A percentile compares a stretch with the other conserved stretches of the same genome.
Conservation (phyloP, 106 monocot species). For the Posidonia australis region DNA sequence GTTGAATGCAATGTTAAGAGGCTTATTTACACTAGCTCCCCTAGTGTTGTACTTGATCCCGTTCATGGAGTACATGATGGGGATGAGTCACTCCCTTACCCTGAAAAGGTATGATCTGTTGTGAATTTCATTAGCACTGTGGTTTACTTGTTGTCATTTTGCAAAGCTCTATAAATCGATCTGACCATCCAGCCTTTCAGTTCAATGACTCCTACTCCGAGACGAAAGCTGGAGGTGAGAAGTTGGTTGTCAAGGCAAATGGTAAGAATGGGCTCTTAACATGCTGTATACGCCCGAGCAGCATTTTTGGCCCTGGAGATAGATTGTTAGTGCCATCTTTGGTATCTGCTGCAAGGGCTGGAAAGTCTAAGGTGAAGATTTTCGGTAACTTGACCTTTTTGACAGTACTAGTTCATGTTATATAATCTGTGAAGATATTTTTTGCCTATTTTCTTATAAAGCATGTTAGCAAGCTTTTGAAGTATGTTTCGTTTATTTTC, state of each 20-base stretch:
- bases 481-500: not conserved
- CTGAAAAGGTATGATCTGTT: conserved; percentile 41
- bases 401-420: not conserved
- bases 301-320: conserved; percentile 98
- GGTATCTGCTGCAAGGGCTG: conserved; percentile 77
- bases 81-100: conserved; percentile 70
- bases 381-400: too few species aligned
- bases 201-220: conserved; percentile 98
- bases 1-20: conserved; percentile 85
- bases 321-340: conserved; percentile 76
- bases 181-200: conserved; percentile 18
- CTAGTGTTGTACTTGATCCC: conserved; percentile 94
- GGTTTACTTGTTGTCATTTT: not conserved
- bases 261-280: conserved; percentile 74
- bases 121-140: not conserved
- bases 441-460: not conserved
- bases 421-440: not conserved
- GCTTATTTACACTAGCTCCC: conserved; percentile 91
- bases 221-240: conserved; percentile 95
- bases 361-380: conserved; percentile 71
- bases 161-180: not conserved
- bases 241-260: conserved; percentile 76
- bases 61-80: conserved; percentile 73
- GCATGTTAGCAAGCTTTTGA: not conserved
- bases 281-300: conserved; percentile 93